Evolutionary conservation across 2,329 filamentous ascomycete genomes (phyloP).

Genomic region (Ophiocordyceps camponoti-saundersi): DNA sequence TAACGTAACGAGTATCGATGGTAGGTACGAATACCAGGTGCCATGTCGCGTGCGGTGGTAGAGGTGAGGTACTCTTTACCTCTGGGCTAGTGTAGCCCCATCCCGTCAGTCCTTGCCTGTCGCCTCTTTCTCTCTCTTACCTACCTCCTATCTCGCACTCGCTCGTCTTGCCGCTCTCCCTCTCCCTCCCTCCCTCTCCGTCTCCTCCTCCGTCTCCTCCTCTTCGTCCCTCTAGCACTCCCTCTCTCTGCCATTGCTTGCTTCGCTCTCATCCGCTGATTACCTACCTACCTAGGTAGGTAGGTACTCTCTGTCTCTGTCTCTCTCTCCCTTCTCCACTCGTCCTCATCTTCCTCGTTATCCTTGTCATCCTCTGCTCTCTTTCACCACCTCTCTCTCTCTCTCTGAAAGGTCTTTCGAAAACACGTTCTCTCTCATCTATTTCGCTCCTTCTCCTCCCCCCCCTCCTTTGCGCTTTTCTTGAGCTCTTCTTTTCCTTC

Average conservation of each 20-base stretch:
- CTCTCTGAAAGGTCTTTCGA: no score
- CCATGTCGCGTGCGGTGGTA: no score
- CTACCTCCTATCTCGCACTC: no score
- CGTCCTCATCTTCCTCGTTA: no score
- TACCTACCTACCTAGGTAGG: neutral
- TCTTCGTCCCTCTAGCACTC: neutral
- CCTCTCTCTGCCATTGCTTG: neutral
- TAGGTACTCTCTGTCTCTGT: neutral
- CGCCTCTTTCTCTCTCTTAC: neutral
- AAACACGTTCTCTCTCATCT: neutral
- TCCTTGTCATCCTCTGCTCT: neutral
- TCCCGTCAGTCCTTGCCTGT: neutral
- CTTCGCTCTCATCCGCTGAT: neutral
- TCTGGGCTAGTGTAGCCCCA: no score
- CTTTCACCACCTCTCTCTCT: neutral
- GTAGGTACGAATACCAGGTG: no score
- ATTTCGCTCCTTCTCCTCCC: no score
- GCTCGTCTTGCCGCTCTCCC: neutral
- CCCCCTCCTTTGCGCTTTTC: neutral
- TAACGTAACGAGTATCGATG: no score
- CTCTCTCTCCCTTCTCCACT: neutral
- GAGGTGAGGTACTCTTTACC: no score
- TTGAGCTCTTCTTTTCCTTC: neutral
- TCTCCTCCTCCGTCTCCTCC: neutral
- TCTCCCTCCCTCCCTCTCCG: neutral